Conservation (phyloP, 257 asterid genomes). For the Knoxia roxburghii region DNA sequence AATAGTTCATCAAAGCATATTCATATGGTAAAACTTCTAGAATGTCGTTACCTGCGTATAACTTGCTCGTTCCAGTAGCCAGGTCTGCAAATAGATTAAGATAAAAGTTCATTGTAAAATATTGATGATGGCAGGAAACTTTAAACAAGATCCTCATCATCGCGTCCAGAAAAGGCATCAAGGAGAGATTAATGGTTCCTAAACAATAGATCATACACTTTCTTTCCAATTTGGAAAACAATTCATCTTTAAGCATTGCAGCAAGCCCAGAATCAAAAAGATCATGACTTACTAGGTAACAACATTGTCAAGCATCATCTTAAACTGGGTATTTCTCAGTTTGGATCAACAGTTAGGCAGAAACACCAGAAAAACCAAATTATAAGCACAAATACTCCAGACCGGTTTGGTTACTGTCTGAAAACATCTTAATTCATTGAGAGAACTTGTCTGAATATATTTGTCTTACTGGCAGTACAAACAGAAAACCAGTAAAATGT, state of each 20-base stretch:
- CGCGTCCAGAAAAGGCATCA: not conserved
- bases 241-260: not conserved
- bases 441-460: not conserved
- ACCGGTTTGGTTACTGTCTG: not conserved
- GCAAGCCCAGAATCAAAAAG: not conserved
- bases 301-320: not conserved
- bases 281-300: not conserved
- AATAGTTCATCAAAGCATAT: not conserved
- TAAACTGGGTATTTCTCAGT: not conserved
- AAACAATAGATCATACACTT: not conserved
- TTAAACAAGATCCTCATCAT: slow-evolving; percentile 1
- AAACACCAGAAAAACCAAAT: not conserved
- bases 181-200: not conserved
- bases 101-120: not conserved
- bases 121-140: not conserved
- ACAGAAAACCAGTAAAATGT: not conserved
- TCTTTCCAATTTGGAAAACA: not conserved
- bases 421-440: not conserved
- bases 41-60: slow-evolving; percentile 58
- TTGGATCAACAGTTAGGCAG: not conserved
- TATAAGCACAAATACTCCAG: not conserved
- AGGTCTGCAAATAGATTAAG: slow-evolving; percentile 43
- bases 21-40: not conserved
- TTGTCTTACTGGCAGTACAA: not conserved
- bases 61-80: slow-evolving; percentile 74